Base-by-base conservation (phyloP, 176 grass and related monocot species). In the Aegilops bicornis region DNA sequence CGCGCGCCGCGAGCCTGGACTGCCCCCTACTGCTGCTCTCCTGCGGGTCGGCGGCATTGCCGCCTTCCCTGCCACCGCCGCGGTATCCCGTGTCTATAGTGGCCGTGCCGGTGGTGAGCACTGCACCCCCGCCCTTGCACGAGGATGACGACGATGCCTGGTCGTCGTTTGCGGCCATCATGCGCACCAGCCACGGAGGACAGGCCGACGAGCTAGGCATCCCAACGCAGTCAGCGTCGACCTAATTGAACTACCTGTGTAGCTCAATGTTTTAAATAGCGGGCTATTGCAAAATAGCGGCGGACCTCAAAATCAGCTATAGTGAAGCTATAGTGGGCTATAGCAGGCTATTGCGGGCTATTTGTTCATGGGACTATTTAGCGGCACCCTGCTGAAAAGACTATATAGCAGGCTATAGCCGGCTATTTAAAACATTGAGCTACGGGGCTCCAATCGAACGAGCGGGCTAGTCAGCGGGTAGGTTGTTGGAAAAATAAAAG, bases 1-100 rank as follows among this genome's bases (percentile, higher is more conserved):
- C 93, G 64, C 93, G 91, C 20, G 90, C 91, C 8, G 87, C 92
- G 2, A 94, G 88, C 84, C 92, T 87, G 3, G 91, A 90, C 85
- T 95, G 89, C 11, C 87, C 91, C 86, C 89, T 89, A 79, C 81
- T 86, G 83, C 83, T 88, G 79, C 83, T 94, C 74, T 89, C 89
- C 79, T 92, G 84, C 17, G 24, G 84, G 22, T 91, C 81, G 61
- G 19, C 58, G 22, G 36, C 79, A 90, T 86, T 88, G 42, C 42
- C 56, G 7, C 79, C 12, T 25, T 11, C 59, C 64, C 52, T 61
- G n/a, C 78, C 45, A 62, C 80, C 14, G 54, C 66, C 60, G 19
- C 69, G 79, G 31, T 82, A 82, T 8, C 56, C 91, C 36, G 84
- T 91, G 54, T 91, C 91, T 69, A 90, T 86, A 32, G 76, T 93